Base-by-base conservation (phyloP, 371 early-diverging fungal genomes). In the Lichtheimia hyalospora region DNA sequence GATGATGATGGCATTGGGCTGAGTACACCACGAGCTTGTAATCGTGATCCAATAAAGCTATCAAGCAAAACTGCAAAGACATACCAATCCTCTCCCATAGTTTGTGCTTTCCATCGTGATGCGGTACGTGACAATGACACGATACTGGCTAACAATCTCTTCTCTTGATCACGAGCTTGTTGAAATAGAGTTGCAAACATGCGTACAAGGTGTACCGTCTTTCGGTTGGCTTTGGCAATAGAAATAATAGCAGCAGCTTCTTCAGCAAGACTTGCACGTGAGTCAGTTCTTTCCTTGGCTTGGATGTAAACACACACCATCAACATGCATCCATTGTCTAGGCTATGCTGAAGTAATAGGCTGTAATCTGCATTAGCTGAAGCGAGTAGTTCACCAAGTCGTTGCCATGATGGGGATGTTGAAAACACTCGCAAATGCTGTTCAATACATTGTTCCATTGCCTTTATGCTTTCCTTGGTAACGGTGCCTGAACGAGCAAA, bases 231-330 rank as follows among this genome's bases (percentile, higher is more conserved):
- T 28, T 49, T 57, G 7, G 58, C 50, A 41, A 66, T 61, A 8
- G 66, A 66, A 18, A 66, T 48, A 18, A 66, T 52, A 13, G 66
- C 66, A 5, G 62, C 66, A 18, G 58, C 50, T 27, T 66, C 66
- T 51, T 66, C 66, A 3, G 61, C 62, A 14, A 58, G 18, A 23
- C 57, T 50, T 5, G 55, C 64, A n/a, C 46, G 44, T 3, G 27
- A 20, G 24, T 52, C 40, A n/a, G 8, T 49, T 14, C 46, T 49
- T 16, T 14, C 41, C 16, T 41, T 49, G 7, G 49, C 39, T 51
- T 58, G 23, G 18, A 57, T 48, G 28, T 58, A 66, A 2, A 57
- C 28, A 8, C 58, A 23, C 49, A 66, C 42, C 3, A 49, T 54
- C 28, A 66, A 28, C 8, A 61, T 27, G 5, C 23, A 28, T 1